Conservation (phyloP, 2,329 filamentous ascomycete species). For the Neonectria punicea region DNA sequence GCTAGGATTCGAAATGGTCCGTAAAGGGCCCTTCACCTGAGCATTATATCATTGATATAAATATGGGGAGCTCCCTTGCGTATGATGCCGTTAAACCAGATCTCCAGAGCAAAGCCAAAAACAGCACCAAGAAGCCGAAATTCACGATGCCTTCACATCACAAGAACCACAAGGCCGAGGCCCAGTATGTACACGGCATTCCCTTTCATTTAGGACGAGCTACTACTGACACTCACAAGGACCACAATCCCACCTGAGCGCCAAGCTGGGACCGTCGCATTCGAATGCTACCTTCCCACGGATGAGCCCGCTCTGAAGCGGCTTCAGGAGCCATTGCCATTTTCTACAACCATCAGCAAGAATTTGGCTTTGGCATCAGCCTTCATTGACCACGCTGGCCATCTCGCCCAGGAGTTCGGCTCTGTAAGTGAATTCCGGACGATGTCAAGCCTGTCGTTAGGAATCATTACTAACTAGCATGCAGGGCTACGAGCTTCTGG, state of each 20-base stretch:
- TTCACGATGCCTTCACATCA: slow-evolving; percentile 3
- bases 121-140: background rate
- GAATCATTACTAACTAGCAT: background rate
- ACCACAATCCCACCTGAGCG: background rate
- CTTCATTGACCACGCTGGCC: slow-evolving; percentile 5
- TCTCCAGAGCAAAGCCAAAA: background rate
- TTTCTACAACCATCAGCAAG: slow-evolving; percentile 1
- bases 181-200: background rate
- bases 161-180: background rate
- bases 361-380: slow-evolving; percentile 5
- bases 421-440: background rate
- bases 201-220: background rate
- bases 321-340: slow-evolving; percentile 1
- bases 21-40: background rate
- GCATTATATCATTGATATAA: background rate
- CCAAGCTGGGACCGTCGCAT: background rate
- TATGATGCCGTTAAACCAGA: background rate
- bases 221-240: background rate
- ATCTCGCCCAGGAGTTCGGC: background rate
- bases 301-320: slow-evolving; percentile 2
- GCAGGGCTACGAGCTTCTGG: slow-evolving; percentile 6
- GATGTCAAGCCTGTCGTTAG: background rate
- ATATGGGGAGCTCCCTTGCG: background rate
- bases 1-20: background rate
- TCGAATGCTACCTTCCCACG: background rate